A percentile compares a stretch with the other conserved stretches of the same genome.
Evolutionary conservation across 257 asterid species (phyloP).

Genomic region (Forsythia viridissima): DNA sequence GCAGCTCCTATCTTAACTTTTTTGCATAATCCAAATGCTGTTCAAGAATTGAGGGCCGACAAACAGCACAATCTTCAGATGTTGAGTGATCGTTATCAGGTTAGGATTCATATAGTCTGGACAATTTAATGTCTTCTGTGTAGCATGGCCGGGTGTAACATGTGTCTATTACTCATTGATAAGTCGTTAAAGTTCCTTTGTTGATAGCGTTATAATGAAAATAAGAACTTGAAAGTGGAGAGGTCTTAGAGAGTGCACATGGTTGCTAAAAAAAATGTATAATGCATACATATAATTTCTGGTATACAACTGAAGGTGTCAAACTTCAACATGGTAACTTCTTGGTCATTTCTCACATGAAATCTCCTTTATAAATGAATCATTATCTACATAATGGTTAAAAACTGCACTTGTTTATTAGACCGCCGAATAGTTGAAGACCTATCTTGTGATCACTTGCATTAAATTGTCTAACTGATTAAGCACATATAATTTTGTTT

Average conservation of each 20-base stretch:
- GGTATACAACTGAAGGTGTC: neutral
- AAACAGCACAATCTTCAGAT: conserved; percentile 92
- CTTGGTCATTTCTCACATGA: neutral
- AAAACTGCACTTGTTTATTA: neutral
- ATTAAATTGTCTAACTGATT: conserved; percentile 15
- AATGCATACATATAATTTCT: neutral
- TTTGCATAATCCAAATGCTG: conserved; percentile 84
- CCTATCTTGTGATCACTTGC: neutral
- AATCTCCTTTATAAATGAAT: neutral
- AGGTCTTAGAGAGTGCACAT: neutral
- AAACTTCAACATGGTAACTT: neutral
- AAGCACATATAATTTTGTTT: neutral
- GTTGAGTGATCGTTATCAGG: conserved; percentile 95
- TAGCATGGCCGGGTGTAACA: neutral
- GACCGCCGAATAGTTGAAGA: neutral
- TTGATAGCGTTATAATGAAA: neutral
- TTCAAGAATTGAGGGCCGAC: conserved; percentile 88
- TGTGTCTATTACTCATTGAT: neutral
- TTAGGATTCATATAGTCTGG: conserved; percentile 22
- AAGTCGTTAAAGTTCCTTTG: neutral
- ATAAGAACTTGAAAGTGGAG: neutral
- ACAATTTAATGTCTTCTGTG: neutral
- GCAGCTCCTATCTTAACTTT: conserved; percentile 86
- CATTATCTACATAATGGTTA: neutral
- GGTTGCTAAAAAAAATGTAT: neutral